A percentile compares a stretch with the other conserved stretches of the same genome.
Conservation (phyloP, 495 filamentous ascomycete species). For the Neurospora sp. region DNA sequence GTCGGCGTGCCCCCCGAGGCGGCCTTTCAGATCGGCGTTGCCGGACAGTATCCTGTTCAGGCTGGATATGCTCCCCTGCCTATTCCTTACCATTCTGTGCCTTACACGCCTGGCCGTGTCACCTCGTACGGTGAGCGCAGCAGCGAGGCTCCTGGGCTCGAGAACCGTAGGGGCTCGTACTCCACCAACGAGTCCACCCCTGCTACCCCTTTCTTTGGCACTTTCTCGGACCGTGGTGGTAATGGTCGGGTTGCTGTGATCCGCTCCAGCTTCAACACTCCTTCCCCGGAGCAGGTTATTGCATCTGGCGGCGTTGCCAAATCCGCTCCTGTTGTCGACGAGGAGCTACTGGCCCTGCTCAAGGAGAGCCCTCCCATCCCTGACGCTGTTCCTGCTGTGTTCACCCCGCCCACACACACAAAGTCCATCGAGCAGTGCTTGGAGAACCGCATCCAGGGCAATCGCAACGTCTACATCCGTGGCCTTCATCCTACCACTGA, state of each 20-base stretch:
- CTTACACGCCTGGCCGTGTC: slow-evolving; percentile 39
- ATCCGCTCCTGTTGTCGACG: slow-evolving; percentile 38
- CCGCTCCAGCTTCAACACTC: slow-evolving; percentile 51
- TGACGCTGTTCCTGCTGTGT: slow-evolving; percentile 77
- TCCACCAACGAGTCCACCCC: slow-evolving; percentile 63
- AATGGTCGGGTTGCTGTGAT: slow-evolving; percentile 43
- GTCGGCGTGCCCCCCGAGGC: slow-evolving; percentile 21
- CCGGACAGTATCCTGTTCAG: slow-evolving; percentile 27
- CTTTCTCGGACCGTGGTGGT: slow-evolving; percentile 41
- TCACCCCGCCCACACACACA: slow-evolving; percentile 59
- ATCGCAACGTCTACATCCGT: slow-evolving; percentile 94
- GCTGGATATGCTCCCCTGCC: slow-evolving; percentile 21
- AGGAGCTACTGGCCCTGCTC: slow-evolving; percentile 60
- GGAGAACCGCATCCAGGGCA: slow-evolving; percentile 74
- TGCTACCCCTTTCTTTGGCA: slow-evolving; percentile 48
- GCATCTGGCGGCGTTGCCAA: slow-evolving; percentile 30
- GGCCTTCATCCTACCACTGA: slow-evolving; percentile 90
- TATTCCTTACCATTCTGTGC: slow-evolving; percentile 27
- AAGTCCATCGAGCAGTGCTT: slow-evolving; percentile 83
- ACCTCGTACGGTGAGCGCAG: slow-evolving; percentile 29
- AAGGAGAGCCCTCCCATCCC: slow-evolving; percentile 73
- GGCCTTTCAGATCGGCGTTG: slow-evolving; percentile 16
- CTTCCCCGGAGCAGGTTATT: slow-evolving; percentile 52
- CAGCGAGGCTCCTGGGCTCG: slow-evolving; percentile 45
- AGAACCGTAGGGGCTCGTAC: slow-evolving; percentile 52